phyloP scores from a whole-genome alignment of 495 filamentous ascomycete genomes.

The Recurvomyces mirabilis region DNA sequence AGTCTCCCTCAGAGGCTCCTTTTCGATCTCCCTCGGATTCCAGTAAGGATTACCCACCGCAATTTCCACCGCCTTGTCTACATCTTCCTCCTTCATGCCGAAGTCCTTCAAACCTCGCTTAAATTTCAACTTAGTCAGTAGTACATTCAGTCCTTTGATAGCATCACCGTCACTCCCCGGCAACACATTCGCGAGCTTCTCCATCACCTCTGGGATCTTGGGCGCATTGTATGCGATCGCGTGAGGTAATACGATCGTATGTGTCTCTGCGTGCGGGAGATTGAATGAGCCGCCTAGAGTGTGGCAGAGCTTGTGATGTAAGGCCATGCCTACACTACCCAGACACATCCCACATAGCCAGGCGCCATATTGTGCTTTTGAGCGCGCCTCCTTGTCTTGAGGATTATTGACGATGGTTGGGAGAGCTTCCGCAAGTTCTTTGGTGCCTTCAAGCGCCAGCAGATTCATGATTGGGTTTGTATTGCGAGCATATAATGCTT shows the following conservation, averaged over 20 bases:
- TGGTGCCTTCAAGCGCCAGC: conserved; percentile 24
- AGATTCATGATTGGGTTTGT: conserved; percentile 26
- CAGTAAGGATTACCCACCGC: conserved; percentile 54
- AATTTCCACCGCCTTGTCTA: conserved; percentile 56
- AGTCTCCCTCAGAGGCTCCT: conserved; percentile 47
- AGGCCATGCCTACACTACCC: conserved; percentile 54
- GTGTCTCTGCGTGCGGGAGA: conserved; percentile 59
- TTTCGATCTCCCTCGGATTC: conserved; percentile 51
- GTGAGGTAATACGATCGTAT: conserved; percentile 57
- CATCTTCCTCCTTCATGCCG: conserved; percentile 55
- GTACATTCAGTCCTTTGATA: conserved; percentile 49
- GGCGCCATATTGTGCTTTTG: conserved; percentile 52
- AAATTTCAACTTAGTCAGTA: conserved; percentile 46
- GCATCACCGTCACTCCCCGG: conserved; percentile 50
- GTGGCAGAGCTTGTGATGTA: conserved; percentile 64
- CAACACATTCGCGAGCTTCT: conserved; percentile 44
- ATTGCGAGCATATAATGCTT: conserved; percentile 56
- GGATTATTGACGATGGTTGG: conserved; percentile 45
- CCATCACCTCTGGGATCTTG: conserved; percentile 47
- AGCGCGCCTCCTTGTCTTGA: conserved; percentile 39
- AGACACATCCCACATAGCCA: conserved; percentile 51
- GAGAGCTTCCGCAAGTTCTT: conserved; percentile 34
- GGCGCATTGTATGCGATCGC: conserved; percentile 59
- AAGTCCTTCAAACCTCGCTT: conserved; percentile 47
- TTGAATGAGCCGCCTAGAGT: conserved; percentile 58